Base-by-base conservation (phyloP, 1,139 yeast species). In the Tardiomyces depauwii region DNA sequence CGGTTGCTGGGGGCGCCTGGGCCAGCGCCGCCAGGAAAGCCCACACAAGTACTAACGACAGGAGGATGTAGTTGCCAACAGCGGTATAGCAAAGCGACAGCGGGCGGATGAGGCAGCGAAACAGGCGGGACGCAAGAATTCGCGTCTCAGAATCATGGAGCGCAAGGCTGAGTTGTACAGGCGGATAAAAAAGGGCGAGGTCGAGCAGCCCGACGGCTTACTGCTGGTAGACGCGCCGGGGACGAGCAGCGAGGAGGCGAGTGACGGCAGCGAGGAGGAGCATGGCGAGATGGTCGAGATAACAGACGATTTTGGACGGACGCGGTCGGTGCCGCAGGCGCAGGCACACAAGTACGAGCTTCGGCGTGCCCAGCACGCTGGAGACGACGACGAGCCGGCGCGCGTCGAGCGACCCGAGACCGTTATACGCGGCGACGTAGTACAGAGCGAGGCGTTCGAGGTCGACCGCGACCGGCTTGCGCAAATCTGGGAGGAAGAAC, bases 251-350 rank as follows among this genome's bases (percentile, higher is more conserved):
- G 49, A 30, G 46, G 44, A 13, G 33, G 33, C 11, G 9, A 9
- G 30, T 10, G n/a, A 13, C 16, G 16, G 11, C n/a, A 3, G 16
- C 3, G 36, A 30, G n/a, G 36, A 30, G 12, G 46, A 41, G n/a
- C 43, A 45, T 7, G 51, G 45, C n/a, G 46, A 30, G 4, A 11
- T 54, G 50, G 55, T 61, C 14, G 68, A 64, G 43, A 53, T 59
- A 18, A 53, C 50, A 7, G 68, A 64, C 45, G 63, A 61, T 41
- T 63, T 58, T 54, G 67, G 68, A 1, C 50, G 66, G 9, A 52
- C 61, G 9, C 47, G 67, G 30, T 43, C 41, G 30, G 58, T 63
- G 1, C 53, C 58, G 1, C 47, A 48, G 7, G 46, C 48, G 7
- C 42, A 54, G 28, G 49, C 51, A 10, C 47, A 46, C 39, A 33